These are phyloP conservation scores for Fraxinus platypoda DNA, from an alignment of 305 asterid species.

Conservation along the genomic window DNA sequence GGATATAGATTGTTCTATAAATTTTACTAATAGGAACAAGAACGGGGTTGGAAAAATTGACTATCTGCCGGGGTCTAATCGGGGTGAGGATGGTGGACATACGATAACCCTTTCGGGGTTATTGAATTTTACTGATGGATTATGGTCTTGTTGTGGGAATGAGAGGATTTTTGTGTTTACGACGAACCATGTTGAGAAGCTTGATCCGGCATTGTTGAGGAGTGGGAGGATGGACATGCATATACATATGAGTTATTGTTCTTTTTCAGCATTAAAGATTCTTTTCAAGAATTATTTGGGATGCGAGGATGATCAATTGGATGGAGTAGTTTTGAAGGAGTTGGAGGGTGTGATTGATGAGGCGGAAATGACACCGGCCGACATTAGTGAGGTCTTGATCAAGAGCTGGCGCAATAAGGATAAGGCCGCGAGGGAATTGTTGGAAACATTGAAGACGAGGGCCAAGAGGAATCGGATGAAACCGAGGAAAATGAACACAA, in stretches of 20 bases:
- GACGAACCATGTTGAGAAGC: conserved; percentile 45
- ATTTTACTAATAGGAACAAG: conserved; percentile 36
- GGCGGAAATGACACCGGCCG: conserved; percentile 74
- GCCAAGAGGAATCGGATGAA: conserved; percentile 33
- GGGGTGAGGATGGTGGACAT: conserved; percentile 36
- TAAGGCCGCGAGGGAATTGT: conserved; percentile 41
- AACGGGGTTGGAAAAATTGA: background rate
- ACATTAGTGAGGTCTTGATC: conserved; percentile 55
- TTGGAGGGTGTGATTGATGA: conserved; percentile 28
- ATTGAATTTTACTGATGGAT: conserved; percentile 60
- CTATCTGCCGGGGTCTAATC: background rate
- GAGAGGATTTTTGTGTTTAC: conserved; percentile 70
- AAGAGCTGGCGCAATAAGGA: conserved; percentile 48
- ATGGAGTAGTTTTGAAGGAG: conserved; percentile 21
- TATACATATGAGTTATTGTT: conserved; percentile 57
- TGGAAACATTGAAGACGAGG: conserved; percentile 34
- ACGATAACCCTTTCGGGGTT: conserved; percentile 50
- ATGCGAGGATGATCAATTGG: conserved; percentile 35
- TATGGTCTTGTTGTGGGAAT: conserved; percentile 72
- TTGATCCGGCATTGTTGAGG: conserved; percentile 48
- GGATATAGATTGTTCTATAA: conserved; percentile 48
- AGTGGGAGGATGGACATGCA: conserved; percentile 61
- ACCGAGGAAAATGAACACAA: background rate
- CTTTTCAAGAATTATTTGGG: conserved; percentile 57
- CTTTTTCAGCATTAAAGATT: conserved; percentile 46